Base-by-base conservation (phyloP, 495 filamentous ascomycete species). In the Penicillium lividum region DNA sequence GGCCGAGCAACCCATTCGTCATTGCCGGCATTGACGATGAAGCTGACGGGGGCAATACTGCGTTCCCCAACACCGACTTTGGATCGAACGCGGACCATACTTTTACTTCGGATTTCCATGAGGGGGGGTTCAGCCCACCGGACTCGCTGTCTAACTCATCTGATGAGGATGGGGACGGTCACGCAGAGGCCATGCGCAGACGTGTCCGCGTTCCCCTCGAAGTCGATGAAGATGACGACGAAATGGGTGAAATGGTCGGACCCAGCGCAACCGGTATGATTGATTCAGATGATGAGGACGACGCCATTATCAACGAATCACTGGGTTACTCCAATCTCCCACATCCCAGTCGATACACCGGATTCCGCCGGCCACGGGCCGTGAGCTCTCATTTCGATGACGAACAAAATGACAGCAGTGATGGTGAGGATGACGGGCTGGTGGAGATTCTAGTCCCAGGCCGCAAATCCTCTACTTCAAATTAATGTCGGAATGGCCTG, bases 161-260 rank as follows among this genome's bases (percentile, higher is more conserved):
- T 3, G 77, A 79, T 25, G 76, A 77, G 6, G 72, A 71, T 28
- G 71, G 60, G 10, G 73, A 76, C 28, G 73, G 71, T 22, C 67
- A 64, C 13, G 34, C 63, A 2, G 75, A 73, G 51, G 64, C 69
- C n/a, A 58, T 68, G 28, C 58, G 71, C 42, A 70, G 76, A 57
- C 71, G 64, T 40, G 74, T 74, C 40, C 76, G 76, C 16, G 66
- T 76, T 15, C 77, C 77, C 4, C 65, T 80, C 10, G 76, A 80
- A 58, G 75, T 79, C 29, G 77, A 80, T 8, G 77, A 80, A 34
- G 77, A 78, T 16, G 77, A 79, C 27, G 76, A 78, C 40, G 77
- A 80, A 28, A 80, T 80, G 77, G 77, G 77, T 6, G 77, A 80
- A 56, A 80, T 80, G 77, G 74, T 80, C 6, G 75, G 66, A 34